Base-by-base conservation (phyloP, 495 filamentous ascomycete species). In the Poronia punctata region DNA sequence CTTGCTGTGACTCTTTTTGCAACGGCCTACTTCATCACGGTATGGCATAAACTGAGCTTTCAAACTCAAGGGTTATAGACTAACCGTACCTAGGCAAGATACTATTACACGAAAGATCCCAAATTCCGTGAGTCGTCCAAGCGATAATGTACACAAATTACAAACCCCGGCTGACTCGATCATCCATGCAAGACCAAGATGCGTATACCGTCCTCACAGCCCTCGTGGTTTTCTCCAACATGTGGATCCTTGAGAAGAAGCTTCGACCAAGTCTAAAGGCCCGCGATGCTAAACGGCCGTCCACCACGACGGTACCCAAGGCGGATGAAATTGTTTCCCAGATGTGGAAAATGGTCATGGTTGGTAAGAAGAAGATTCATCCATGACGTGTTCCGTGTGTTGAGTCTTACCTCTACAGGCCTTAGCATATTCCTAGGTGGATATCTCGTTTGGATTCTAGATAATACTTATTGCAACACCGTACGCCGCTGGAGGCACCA, bases 71-170 rank as follows among this genome's bases (percentile, higher is more conserved):
- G n/a, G n/a, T n/a, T n/a, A n/a, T n/a, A n/a, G n/a, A n/a, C n/a
- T n/a, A n/a, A n/a, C n/a, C n/a, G n/a, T n/a, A n/a, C n/a, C 5
- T 25, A 75, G 59, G 68, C 84, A 2, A 93, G 90, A 61, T 98
- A 98, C 62, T 89, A 96, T 52, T 82, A 88, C 55, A 81, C 95
- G 8, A 87, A 95, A 59, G 82, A 96, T 53, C 92, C 92, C 0
- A 68, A 78, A 0, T 98, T 97, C 62, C 92, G 37, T 45, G 29
- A 22, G 42, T 29, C 12, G 4, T 18, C 5, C 8, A n/a, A n/a
- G n/a, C n/a, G n/a, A n/a, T n/a, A n/a, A n/a, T n/a, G n/a, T n/a
- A n/a, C n/a, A n/a, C n/a, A n/a, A n/a, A n/a, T n/a, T n/a, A n/a
- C n/a, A n/a, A n/a, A n/a, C n/a, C n/a, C n/a, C n/a, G n/a, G n/a